phyloP scores from a whole-genome alignment of 768 basidiomycete genomes.

The Candolleomyces aberdarensis region DNA sequence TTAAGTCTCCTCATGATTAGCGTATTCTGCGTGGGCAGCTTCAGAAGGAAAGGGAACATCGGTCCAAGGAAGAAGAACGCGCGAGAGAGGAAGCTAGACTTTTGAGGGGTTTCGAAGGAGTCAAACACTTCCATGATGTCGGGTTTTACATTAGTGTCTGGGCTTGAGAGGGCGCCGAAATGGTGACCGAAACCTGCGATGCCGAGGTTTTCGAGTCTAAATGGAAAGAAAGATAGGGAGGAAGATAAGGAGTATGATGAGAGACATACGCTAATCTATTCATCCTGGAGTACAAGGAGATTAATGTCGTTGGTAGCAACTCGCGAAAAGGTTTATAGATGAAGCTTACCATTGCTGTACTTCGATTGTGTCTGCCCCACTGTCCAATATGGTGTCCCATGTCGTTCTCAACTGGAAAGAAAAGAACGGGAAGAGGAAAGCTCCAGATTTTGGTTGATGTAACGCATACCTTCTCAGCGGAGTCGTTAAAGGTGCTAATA shows the following conservation, averaged over 20 bases:
- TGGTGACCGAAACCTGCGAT: conserved; percentile 59
- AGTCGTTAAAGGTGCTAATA: conserved; percentile 47
- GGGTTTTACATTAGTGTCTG: conserved; percentile 37
- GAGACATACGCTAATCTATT: conserved; percentile 38
- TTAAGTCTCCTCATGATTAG: conserved; percentile 27
- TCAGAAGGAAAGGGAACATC: conserved; percentile 31
- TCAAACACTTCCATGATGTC: conserved; percentile 40
- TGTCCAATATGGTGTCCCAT: conserved; percentile 28
- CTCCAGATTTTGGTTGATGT: not conserved
- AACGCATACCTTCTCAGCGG: conserved; percentile 42
- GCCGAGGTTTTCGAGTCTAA: conserved; percentile 53
- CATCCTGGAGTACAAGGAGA: conserved; percentile 29
- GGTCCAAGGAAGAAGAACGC: conserved; percentile 34
- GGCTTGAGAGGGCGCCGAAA: conserved; percentile 40
- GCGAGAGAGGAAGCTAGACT: conserved; percentile 24
- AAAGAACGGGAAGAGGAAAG: not conserved
- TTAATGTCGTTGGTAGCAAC: not conserved
- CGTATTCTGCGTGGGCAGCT: conserved; percentile 33
- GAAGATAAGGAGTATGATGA: too few species aligned
- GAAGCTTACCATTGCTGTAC: conserved; percentile 42
- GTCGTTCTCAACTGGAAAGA: conserved; percentile 29
- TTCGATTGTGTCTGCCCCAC: conserved; percentile 35
- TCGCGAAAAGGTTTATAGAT: not conserved
- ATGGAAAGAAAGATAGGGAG: not conserved
- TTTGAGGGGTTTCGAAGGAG: conserved; percentile 23